Conservation (phyloP, 106 monocot genomes). For the Vanilla planifolia region DNA sequence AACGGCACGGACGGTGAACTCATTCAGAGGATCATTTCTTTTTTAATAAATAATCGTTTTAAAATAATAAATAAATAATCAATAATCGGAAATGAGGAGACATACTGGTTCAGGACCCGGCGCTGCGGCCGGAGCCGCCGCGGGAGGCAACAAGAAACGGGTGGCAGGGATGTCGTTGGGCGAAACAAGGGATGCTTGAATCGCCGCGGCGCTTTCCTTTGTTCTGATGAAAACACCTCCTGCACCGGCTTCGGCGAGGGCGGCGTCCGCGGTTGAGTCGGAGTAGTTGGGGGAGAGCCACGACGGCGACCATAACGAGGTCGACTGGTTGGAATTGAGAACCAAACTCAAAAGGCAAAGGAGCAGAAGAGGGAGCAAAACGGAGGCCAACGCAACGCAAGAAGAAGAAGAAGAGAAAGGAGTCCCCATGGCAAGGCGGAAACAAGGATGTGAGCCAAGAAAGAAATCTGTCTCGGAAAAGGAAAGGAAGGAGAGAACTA, state of each 20-base stretch:
- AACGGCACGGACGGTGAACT: neutral
- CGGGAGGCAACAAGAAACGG: neutral
- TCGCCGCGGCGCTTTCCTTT: neutral
- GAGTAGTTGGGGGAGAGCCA: neutral
- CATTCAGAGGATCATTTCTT: neutral
- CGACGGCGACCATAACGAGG: neutral
- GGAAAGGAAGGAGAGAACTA: no score
- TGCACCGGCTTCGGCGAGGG: neutral
- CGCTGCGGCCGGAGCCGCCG: no score
- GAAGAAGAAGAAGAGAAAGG: constrained; percentile 11
- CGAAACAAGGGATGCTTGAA: neutral
- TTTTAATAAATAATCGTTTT: neutral
- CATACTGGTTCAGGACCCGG: constrained; percentile 14
- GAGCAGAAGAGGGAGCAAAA: constrained; percentile 16
- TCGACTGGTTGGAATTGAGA: neutral
- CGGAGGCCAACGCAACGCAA: neutral
- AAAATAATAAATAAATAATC: neutral
- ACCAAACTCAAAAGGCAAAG: constrained; percentile 7
- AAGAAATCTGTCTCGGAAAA: no score
- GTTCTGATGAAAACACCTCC: neutral
- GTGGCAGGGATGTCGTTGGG: neutral
- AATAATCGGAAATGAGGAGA: neutral
- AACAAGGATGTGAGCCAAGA: no score
- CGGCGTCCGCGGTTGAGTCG: neutral
- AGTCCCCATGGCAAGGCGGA: neutral